phyloP scores from a whole-genome alignment of 805 yeast genomes.

The Sugiyamaella marilandica region DNA sequence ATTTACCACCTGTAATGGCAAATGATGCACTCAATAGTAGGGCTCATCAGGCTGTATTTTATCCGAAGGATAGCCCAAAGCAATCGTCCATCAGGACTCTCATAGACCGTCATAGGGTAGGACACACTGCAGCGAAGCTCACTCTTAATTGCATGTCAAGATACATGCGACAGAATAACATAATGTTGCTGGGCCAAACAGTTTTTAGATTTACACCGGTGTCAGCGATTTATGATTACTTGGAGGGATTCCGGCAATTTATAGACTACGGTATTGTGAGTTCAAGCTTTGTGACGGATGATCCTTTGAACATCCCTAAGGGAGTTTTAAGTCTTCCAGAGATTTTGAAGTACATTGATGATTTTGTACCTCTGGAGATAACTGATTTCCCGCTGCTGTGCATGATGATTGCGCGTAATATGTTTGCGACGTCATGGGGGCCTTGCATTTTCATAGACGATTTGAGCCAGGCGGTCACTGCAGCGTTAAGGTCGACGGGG shows the following conservation, averaged over 20 bases:
- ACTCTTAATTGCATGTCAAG: not conserved
- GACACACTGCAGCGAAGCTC: not conserved
- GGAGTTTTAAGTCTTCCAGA: not conserved
- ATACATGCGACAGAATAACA: not conserved
- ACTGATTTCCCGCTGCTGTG: not conserved
- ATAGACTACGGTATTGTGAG: not conserved
- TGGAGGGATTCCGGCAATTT: not conserved
- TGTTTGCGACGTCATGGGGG: not conserved
- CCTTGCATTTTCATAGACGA: constrained; percentile 1
- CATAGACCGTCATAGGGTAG: not conserved
- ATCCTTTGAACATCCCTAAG: not conserved
- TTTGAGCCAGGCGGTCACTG: not conserved
- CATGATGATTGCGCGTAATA: not conserved
- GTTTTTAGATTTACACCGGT: not conserved
- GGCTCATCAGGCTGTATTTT: not conserved
- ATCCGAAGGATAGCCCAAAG: not conserved
- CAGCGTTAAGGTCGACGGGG: not conserved
- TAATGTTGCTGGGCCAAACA: not conserved
- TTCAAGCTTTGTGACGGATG: not conserved
- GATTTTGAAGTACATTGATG: not conserved
- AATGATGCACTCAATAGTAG: not conserved
- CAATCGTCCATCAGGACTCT: not conserved
- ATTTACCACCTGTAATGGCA: not conserved
- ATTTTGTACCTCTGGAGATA: not conserved
- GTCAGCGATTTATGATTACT: not conserved